phyloP scores from a whole-genome alignment of 2,329 filamentous ascomycete genomes.

The Calonectria montana region DNA sequence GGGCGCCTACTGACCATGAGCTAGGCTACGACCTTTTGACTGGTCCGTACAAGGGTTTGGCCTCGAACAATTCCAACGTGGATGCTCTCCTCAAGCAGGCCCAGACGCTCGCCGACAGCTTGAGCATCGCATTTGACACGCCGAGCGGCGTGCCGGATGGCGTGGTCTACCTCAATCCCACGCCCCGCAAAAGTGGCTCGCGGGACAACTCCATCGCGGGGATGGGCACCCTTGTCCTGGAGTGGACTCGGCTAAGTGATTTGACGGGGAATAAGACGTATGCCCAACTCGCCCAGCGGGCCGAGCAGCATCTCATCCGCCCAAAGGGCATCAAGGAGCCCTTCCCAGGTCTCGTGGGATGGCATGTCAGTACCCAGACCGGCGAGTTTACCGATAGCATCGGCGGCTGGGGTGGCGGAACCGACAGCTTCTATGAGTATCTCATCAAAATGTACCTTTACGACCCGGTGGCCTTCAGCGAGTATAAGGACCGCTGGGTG shows the following conservation, averaged over 20 bases:
- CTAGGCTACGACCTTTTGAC: constrained; percentile 77
- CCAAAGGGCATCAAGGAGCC: constrained; percentile 69
- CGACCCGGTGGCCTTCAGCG: constrained; percentile 70
- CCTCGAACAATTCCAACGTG: constrained; percentile 57
- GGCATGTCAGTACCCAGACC: constrained; percentile 70
- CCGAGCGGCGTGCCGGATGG: constrained; percentile 80
- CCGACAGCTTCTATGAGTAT: constrained; percentile 89
- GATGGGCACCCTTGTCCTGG: constrained; percentile 81
- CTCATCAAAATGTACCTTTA: constrained; percentile 93
- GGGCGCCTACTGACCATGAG: not conserved
- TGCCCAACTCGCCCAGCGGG: constrained; percentile 72
- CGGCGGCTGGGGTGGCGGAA: constrained; percentile 82
- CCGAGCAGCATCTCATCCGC: constrained; percentile 75
- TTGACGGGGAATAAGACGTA: constrained; percentile 77
- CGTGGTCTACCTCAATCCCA: constrained; percentile 68
- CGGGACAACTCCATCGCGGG: constrained; percentile 79
- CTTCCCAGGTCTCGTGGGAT: constrained; percentile 82
- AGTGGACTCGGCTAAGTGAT: constrained; percentile 86
- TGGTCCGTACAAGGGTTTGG: constrained; percentile 69
- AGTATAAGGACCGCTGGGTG: constrained; percentile 81
- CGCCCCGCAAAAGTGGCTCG: constrained; percentile 59
- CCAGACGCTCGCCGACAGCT: constrained; percentile 73
- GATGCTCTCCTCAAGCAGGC: constrained; percentile 75
- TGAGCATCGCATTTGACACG: constrained; percentile 84
- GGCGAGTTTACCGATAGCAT: constrained; percentile 74